These are phyloP conservation scores for Colletotrichum tropicicola DNA, from an alignment of 2,329 filamentous ascomycete genomes.

Conservation along the genomic window DNA sequence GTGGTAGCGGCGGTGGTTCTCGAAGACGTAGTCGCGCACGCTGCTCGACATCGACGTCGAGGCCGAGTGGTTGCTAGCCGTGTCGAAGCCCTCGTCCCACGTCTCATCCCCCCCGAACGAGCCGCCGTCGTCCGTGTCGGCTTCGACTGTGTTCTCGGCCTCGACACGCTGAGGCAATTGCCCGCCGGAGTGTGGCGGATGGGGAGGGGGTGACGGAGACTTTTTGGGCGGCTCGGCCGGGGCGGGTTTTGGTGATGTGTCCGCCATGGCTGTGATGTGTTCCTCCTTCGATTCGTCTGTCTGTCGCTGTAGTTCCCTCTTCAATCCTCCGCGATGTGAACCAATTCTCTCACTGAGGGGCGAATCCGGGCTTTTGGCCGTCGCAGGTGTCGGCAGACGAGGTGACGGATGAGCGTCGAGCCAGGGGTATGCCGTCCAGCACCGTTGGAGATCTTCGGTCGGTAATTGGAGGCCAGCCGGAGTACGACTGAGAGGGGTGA, in stretches of 20 bases:
- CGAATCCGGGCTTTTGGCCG: background rate
- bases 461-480: no score
- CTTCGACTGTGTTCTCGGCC: constrained; percentile 18
- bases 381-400: background rate
- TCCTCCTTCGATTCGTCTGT: background rate
- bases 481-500: no score
- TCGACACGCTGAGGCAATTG: background rate
- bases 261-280: background rate
- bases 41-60: constrained; percentile 22
- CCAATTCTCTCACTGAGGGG: background rate
- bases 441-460: no score
- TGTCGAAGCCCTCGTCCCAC: constrained; percentile 15
- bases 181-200: background rate
- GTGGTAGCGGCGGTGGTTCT: constrained; percentile 50
- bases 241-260: background rate
- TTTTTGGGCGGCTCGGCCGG: background rate
- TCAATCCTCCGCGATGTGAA: no score
- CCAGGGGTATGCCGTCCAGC: background rate
- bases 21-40: constrained; percentile 38
- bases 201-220: background rate
- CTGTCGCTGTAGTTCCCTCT: no score
- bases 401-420: no score
- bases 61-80: constrained; percentile 11
- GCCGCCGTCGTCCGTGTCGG: constrained; percentile 12
- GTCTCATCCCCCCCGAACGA: background rate